Conservation (phyloP, 2,329 filamentous ascomycete genomes). For the Bertia moriformis region DNA sequence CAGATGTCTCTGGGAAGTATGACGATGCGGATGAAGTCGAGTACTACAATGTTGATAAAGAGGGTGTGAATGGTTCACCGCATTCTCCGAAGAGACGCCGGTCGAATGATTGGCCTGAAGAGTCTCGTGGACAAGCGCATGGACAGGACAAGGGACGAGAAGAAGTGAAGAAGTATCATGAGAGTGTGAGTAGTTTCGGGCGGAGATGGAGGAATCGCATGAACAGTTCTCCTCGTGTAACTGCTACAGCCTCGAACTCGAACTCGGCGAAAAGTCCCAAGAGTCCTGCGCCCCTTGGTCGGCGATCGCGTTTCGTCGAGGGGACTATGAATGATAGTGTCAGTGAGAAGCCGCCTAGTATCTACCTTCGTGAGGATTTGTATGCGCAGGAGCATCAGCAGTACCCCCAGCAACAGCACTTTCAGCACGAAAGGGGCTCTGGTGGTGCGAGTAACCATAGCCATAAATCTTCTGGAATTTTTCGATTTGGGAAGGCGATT, state of each 20-base stretch:
- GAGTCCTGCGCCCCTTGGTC: conserved; percentile 11
- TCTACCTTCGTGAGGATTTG: conserved; percentile 23
- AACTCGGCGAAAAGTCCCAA: too few species aligned
- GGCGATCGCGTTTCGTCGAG: conserved; percentile 36
- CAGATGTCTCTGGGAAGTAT: conserved; percentile 9
- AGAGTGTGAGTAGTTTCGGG: conserved; percentile 1
- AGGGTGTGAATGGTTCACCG: conserved; percentile 6
- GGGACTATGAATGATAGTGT: conserved; percentile 38
- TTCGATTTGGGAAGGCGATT: conserved; percentile 32
- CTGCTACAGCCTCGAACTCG: background rate
- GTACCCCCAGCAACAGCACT: too few species aligned
- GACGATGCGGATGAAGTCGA: conserved; percentile 16
- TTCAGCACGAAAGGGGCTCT: too few species aligned
- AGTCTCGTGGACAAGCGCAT: too few species aligned
- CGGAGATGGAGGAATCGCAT: background rate
- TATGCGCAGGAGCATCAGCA: conserved; percentile 5
- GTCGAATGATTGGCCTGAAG: conserved; percentile 24
- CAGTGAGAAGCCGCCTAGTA: conserved; percentile 32
- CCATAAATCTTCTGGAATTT: conserved; percentile 23
- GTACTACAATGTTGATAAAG: conserved; percentile 10
- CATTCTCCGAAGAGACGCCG: conserved; percentile 19
- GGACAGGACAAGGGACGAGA: too few species aligned
- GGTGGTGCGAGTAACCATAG: background rate
- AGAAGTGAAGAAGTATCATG: conserved; percentile 6
- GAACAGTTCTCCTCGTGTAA: background rate